Conservation (phyloP, 202 grass and related monocot genomes). For the Eragrostis tef region DNA sequence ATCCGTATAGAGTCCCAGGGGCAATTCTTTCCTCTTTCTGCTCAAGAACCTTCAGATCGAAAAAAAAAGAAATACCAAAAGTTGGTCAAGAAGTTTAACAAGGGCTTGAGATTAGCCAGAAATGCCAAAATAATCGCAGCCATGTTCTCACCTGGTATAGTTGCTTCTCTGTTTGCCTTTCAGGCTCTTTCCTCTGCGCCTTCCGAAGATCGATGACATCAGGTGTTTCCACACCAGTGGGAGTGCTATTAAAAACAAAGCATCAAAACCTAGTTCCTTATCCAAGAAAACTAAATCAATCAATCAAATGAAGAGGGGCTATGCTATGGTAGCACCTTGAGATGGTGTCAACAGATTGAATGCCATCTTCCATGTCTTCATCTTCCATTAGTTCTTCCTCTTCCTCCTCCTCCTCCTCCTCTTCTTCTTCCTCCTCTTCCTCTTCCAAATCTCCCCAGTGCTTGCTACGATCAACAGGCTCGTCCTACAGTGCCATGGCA, state of each 20-base stretch:
- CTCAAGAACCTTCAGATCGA: conserved; percentile 68
- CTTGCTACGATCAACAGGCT: conserved; percentile 89
- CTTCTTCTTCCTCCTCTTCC: conserved; percentile 85
- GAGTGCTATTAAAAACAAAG: conserved; percentile 62
- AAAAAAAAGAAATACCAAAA: background rate
- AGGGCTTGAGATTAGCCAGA: background rate
- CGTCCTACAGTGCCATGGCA: conserved; percentile 55
- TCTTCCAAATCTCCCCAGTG: conserved; percentile 99
- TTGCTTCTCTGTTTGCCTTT: conserved; percentile 67
- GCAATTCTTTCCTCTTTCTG: conserved; percentile 88
- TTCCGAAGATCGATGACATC: conserved; percentile 94
- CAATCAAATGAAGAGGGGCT: background rate
- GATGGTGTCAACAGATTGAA: conserved; percentile 82
- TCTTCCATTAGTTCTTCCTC: conserved; percentile 85
- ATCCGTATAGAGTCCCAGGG: conserved; percentile 84
- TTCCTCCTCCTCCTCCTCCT: conserved; percentile 59
- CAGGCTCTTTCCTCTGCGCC: conserved; percentile 85
- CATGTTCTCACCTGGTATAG: conserved; percentile 74
- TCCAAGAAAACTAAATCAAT: background rate
- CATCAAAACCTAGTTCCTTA: background rate
- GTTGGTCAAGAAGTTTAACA: no score
- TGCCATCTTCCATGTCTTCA: conserved; percentile 87
- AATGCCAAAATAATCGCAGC: background rate
- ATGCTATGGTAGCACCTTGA: conserved; percentile 56
- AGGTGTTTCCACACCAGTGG: conserved; percentile 98